phyloP scores from a whole-genome alignment of 176 grass and related monocot species.

The Oryza officinalis region DNA sequence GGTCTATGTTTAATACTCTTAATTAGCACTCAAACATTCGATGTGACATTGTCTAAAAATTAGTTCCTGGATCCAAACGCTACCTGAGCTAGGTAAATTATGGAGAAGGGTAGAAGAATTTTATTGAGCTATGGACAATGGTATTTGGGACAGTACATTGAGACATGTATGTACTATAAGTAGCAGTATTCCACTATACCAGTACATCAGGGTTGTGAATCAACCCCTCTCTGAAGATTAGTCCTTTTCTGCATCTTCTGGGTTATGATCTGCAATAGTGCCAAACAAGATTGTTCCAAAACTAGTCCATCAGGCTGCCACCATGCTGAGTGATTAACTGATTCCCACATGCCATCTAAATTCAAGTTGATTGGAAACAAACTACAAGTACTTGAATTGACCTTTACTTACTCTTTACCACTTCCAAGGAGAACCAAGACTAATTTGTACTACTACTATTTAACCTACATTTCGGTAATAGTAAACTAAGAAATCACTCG shows the following conservation, averaged over 20 bases:
- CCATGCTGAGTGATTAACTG: neutral
- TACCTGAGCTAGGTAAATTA: slow-evolving; percentile 15
- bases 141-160: neutral
- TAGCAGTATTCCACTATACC: neutral
- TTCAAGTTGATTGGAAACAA: neutral
- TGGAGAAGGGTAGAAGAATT: slow-evolving; percentile 3
- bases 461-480: neutral
- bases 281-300: neutral
- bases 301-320: neutral
- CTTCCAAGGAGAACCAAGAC: slow-evolving; percentile 8
- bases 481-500: neutral
- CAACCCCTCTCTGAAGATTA: neutral
- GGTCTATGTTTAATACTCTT: no score
- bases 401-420: neutral
- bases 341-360: neutral
- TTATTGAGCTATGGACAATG: slow-evolving; percentile 21
- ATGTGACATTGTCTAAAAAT: no score
- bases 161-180: neutral
- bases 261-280: neutral
- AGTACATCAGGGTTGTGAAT: neutral
- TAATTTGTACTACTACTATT: neutral
- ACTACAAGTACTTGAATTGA: neutral
- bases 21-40: no score
- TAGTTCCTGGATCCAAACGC: no score
- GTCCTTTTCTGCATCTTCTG: neutral